Base-by-base conservation (phyloP, 345 rosid species). In the Brassica cretica region DNA sequence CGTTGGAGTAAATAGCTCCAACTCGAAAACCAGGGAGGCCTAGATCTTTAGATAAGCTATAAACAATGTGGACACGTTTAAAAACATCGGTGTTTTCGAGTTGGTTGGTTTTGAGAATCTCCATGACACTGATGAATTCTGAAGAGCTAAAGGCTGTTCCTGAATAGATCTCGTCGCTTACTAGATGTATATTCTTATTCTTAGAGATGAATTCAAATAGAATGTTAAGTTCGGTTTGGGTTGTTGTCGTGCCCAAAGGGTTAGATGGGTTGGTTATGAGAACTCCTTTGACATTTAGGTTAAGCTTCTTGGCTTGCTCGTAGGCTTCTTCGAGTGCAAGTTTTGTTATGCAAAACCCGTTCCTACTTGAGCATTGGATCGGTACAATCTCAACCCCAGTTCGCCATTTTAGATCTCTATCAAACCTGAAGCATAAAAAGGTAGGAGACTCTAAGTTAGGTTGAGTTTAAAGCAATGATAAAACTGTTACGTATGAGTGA, bases 21-120 rank as follows among this genome's bases (percentile, higher is more conserved):
- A 90, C 96, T 32, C 95, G 86, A 85, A 90, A 90, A 67, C 95
- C 95, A 66, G 95, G 93, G 0, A 90, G 93, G 15, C 95, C 95
- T 35, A 90, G 84, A 82, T 90, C 95, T 70, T 90, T 90, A 0
- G 95, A 90, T 53, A 90, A 87, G 62, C 93, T 89, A 55, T 86
- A 89, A 21, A 90, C 93, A 66, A 87, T 71, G 73, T 90, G 96
- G 76, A 90, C 88, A 72, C 88, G 76, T 14, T 85, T 76, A 77
- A 77, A 79, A 18, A 83, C 84, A 25, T 87, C 81, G 12, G 74
- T 70, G 30, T 69, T 72, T 70, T 87, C 80, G 5, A 70, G 72
- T 35, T 84, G 76, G 30, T 75, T 82, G n/a, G 82, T 85, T 64
- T 85, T 81, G 0, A 90, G 41, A 56, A 84, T 68, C 33, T 90